A percentile compares a stretch with the other conserved stretches of the same genome.
Evolutionary conservation across 306 rosid genomes (phyloP).

Genomic region (Lotus japonicus): DNA sequence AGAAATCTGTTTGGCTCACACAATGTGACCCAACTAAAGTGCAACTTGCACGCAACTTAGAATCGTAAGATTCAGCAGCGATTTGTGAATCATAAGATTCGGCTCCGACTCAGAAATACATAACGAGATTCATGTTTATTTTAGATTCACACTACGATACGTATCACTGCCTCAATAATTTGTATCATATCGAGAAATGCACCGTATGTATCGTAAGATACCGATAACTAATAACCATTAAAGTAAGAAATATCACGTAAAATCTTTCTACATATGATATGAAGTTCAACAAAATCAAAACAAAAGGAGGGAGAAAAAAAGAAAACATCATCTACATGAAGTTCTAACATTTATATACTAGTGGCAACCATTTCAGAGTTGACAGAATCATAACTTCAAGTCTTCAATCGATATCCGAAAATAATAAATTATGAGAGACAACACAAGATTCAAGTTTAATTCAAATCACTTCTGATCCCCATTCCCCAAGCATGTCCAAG

Average conservation of each 20-base stretch:
- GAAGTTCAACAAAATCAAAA: background rate
- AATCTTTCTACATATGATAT: background rate
- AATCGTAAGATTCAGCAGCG: no score
- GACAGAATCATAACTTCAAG: background rate
- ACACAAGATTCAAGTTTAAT: background rate
- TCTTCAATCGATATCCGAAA: background rate
- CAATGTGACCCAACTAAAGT: no score
- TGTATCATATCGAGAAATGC: no score
- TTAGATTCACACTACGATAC: no score
- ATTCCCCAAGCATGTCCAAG: conserved; percentile 10
- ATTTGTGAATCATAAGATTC: no score
- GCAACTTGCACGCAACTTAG: no score
- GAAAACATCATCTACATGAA: background rate
- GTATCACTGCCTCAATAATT: no score
- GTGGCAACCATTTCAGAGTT: conserved; percentile 7
- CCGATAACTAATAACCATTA: no score
- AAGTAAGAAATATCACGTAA: background rate
- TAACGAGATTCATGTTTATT: no score
- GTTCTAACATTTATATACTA: background rate
- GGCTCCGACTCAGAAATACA: no score
- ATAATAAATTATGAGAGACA: background rate
- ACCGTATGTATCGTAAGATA: no score
- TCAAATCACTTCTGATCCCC: conserved; percentile 13
- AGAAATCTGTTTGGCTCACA: no score
- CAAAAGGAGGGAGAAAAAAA: background rate